Evolutionary conservation across 1,284 basidiomycete genomes (phyloP), one percentile per base, ranked within the genome.

Genomic region (Malassezia pachydermatis): DNA sequence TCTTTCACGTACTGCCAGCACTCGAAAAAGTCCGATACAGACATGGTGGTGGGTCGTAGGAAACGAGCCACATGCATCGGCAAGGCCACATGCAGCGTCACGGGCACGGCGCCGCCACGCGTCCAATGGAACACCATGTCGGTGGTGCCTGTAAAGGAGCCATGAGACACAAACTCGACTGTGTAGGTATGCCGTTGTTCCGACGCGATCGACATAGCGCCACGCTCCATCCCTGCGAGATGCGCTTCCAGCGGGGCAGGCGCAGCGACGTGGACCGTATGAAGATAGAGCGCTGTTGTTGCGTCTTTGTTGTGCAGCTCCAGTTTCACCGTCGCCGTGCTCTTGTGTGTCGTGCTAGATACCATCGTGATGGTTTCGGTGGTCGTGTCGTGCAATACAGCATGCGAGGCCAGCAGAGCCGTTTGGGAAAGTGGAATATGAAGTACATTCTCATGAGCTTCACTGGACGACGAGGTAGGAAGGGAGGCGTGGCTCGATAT

Each of bases 1-100:
- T 23, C n/a, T n/a, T n/a, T n/a, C n/a, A n/a, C n/a, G n/a, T n/a
- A n/a, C 73, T 88, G 88, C 94, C 94, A 99, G 45, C 94, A 78
- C 73, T 95, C 90, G 73, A 98, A 98, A 78, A 98, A 98, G 60
- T 92, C 86, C 0, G 14, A 9, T 10, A 13, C n/a, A n/a, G n/a
- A 13, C 34, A 36, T 36, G 11, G 19, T 17, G 34, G 34, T 17
- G 11, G 14, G 6, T 16, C 11, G 16, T 16, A 36, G 11, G 34
- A 13, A 10, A 6, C 19, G 17, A 51, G 11, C 23, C 37, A 29
- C 23, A 45, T n/a, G n/a, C n/a, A n/a, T 24, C 5, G 48, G 42
- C n/a, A 51, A 33, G 9, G 8, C n/a, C n/a, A 36, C 13, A 22
- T 5, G 27, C 22, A 27, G 10, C 16, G 38, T 5, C n/a, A 13